Conservation (phyloP, 805 yeast species). For the Metschnikowia bowlesiae region DNA sequence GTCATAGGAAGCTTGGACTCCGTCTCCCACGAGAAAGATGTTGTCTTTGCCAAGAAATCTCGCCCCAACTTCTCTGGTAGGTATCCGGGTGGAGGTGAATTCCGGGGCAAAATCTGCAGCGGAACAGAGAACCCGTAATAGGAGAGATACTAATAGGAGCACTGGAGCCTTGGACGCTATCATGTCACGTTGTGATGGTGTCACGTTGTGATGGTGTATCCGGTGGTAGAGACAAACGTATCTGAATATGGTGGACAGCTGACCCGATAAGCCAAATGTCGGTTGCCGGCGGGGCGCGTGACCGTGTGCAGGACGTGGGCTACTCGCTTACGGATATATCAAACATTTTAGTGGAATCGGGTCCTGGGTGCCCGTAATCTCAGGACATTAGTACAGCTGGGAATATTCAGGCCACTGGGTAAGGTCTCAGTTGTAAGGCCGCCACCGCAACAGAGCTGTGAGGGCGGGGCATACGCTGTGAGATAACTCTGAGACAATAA, state of each 20-base stretch:
- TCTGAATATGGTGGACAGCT: neutral
- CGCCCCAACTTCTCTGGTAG: constrained; percentile 11
- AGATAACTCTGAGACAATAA: no score
- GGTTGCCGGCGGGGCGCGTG: neutral
- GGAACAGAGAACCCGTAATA: neutral
- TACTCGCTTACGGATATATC: neutral
- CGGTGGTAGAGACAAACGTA: neutral
- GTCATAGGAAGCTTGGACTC: constrained; percentile 29
- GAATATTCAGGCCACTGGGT: no score
- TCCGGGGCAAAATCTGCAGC: constrained; percentile 24
- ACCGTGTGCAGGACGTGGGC: neutral
- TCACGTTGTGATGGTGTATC: neutral
- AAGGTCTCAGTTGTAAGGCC: no score
- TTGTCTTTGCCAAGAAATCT: constrained; percentile 55
- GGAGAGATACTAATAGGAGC: neutral
- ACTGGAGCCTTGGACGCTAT: neutral
- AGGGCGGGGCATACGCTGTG: no score
- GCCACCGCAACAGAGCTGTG: no score
- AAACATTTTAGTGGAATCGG: neutral
- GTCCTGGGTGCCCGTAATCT: neutral
- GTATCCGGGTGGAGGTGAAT: constrained; percentile 13
- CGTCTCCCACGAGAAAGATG: constrained; percentile 25
- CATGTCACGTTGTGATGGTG: neutral
- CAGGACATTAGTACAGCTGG: neutral
- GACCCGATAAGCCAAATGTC: neutral